phyloP scores from a whole-genome alignment of 2,329 filamentous ascomycete genomes.

The Aspergillus quadricinctus region DNA sequence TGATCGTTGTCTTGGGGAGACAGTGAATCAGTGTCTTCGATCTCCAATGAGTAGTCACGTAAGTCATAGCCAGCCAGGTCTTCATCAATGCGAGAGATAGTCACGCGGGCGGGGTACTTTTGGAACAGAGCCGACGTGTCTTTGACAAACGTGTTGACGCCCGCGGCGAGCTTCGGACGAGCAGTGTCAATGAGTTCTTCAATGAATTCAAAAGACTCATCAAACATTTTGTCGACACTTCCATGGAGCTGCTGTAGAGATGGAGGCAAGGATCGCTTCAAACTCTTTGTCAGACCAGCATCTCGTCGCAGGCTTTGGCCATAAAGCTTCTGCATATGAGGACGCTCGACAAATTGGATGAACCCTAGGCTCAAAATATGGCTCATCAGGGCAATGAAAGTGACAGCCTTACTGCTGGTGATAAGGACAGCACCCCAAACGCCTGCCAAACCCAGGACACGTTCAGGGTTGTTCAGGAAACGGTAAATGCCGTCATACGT shows the following conservation, averaged over 20 bases:
- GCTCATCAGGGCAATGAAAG: conserved; percentile 77
- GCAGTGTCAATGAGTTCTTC: conserved; percentile 86
- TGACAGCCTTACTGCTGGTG: conserved; percentile 81
- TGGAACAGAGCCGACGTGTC: conserved; percentile 87
- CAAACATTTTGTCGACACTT: conserved; percentile 79
- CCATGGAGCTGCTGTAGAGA: conserved; percentile 80
- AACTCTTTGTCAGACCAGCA: conserved; percentile 85
- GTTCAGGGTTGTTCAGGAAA: conserved; percentile 95
- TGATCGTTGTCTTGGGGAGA: conserved; percentile 53
- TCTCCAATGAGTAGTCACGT: conserved; percentile 71
- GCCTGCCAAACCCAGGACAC: conserved; percentile 88
- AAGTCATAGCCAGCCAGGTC: conserved; percentile 76
- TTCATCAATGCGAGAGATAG: conserved; percentile 71
- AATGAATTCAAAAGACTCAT: conserved; percentile 80
- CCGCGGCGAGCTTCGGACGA: conserved; percentile 77
- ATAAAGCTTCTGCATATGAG: conserved; percentile 98
- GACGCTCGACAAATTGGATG: conserved; percentile 88
- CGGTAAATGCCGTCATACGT: conserved; percentile 98
- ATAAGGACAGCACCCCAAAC: conserved; percentile 93
- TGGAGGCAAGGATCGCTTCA: conserved; percentile 79
- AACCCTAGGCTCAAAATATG: conserved; percentile 83
- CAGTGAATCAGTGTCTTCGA: conserved; percentile 62
- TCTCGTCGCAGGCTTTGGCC: conserved; percentile 77
- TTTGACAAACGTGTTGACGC: conserved; percentile 79
- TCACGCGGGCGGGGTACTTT: conserved; percentile 80